Conservation (phyloP, 345 rosid species). For the Eucalyptus curtisii region DNA sequence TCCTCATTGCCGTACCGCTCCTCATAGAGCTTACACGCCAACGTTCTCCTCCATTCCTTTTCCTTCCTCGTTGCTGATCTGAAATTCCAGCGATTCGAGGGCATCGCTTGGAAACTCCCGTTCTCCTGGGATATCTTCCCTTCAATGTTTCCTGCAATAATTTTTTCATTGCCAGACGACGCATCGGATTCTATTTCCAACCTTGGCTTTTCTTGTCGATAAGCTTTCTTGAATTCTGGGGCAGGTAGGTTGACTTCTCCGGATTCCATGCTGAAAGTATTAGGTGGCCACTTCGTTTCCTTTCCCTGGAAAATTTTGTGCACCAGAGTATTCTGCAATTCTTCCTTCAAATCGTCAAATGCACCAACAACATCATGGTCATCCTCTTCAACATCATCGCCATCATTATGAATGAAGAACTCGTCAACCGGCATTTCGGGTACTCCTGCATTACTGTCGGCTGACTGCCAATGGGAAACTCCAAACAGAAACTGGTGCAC, state of each 20-base stretch:
- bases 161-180: background rate
- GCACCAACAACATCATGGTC: background rate
- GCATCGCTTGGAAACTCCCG: background rate
- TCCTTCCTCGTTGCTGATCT: slow-evolving; percentile 69
- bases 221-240: slow-evolving; percentile 31
- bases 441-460: slow-evolving; percentile 1
- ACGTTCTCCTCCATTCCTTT: slow-evolving; percentile 85
- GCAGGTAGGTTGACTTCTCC: slow-evolving; percentile 31
- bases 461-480: background rate
- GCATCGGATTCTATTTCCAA: slow-evolving; percentile 45
- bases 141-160: background rate
- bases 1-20: slow-evolving; percentile 34
- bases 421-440: slow-evolving; percentile 4
- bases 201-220: background rate
- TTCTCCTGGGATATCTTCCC: background rate
- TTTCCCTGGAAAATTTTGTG: background rate
- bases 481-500: slow-evolving; percentile 50
- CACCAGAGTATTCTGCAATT: background rate
- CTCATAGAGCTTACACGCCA: slow-evolving; percentile 75
- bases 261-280: slow-evolving; percentile 8
- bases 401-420: background rate
- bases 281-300: background rate
- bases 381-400: background rate
- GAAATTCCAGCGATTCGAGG: slow-evolving; percentile 24
- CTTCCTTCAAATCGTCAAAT: background rate